Evolutionary conservation across 805 yeast species (phyloP).

Genomic region (Yarrowia divulgata): DNA sequence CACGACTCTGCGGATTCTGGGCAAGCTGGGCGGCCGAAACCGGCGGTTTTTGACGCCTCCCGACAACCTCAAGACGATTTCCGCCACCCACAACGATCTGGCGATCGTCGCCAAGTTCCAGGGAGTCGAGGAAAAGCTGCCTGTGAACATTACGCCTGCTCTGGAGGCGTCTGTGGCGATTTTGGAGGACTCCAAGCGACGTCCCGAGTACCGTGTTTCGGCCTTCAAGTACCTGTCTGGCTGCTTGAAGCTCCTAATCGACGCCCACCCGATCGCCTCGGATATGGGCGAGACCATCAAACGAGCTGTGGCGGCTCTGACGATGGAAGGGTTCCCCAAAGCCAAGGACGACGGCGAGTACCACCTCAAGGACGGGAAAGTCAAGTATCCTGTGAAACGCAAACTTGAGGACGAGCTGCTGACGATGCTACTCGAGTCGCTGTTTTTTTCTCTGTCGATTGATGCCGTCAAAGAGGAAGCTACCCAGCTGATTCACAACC

Average conservation of each 20-base stretch:
- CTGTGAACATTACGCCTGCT: conserved; percentile 84
- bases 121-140: conserved; percentile 66
- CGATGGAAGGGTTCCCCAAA: conserved; percentile 53
- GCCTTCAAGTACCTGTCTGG: conserved; percentile 77
- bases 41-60: conserved; percentile 84
- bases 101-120: conserved; percentile 73
- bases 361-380: conserved; percentile 43
- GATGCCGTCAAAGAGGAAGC: conserved; percentile 78
- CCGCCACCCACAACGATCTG: conserved; percentile 61
- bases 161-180: conserved; percentile 77
- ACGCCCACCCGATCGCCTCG: conserved; percentile 59
- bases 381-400: conserved; percentile 43
- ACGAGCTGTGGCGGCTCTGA: conserved; percentile 46
- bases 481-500: conserved; percentile 61
- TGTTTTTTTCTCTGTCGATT: conserved; percentile 79
- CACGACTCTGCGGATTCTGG: conserved; percentile 89
- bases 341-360: conserved; percentile 47
- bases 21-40: conserved; percentile 96
- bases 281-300: conserved; percentile 47
- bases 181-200: conserved; percentile 65
- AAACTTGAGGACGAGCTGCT: conserved; percentile 65
- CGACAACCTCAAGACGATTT: conserved; percentile 63
- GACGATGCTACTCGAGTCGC: conserved; percentile 66
- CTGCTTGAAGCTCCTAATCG: conserved; percentile 72
- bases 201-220: conserved; percentile 72